A percentile compares a stretch with the other conserved stretches of the same genome.
phyloP scores from a whole-genome alignment of 2,329 filamentous ascomycete species.

The Pyrenophora teres region DNA sequence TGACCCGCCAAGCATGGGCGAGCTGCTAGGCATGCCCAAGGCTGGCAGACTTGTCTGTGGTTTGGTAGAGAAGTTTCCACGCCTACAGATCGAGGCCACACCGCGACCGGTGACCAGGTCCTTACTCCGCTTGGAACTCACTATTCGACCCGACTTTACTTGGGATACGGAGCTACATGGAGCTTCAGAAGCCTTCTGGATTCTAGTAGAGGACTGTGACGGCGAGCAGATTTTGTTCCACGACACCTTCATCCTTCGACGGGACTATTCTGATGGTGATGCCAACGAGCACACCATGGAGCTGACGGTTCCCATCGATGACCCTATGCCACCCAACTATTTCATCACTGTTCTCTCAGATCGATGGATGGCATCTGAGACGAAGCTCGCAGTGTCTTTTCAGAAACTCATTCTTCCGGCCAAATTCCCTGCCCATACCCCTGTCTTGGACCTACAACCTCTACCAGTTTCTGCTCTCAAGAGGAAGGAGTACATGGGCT shows the following conservation, averaged over 20 bases:
- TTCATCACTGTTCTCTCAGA: slow-evolving; percentile 95
- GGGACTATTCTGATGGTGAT: slow-evolving; percentile 83
- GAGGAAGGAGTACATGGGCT: slow-evolving; percentile 74
- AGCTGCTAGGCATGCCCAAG: slow-evolving; percentile 87
- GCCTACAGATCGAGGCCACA: slow-evolving; percentile 88
- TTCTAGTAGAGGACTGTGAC: slow-evolving; percentile 95
- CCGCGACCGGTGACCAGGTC: slow-evolving; percentile 94
- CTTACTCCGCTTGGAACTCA: slow-evolving; percentile 86
- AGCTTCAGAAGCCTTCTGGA: slow-evolving; percentile 91
- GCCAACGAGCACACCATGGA: slow-evolving; percentile 93
- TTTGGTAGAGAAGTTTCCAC: slow-evolving; percentile 88
- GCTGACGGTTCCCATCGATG: slow-evolving; percentile 93
- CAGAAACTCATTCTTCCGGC: slow-evolving; percentile 93
- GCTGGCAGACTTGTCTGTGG: slow-evolving; percentile 84
- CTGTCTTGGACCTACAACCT: slow-evolving; percentile 87
- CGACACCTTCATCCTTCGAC: slow-evolving; percentile 89
- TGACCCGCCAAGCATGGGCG: slow-evolving; percentile 94
- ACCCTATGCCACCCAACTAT: slow-evolving; percentile 98
- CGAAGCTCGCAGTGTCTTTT: slow-evolving; percentile 89
- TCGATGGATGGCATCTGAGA: slow-evolving; percentile 98
- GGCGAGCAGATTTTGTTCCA: slow-evolving; percentile 95
- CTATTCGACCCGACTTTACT: slow-evolving; percentile 90
- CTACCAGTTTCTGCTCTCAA: slow-evolving; percentile 89
- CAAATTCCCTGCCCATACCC: slow-evolving; percentile 93
- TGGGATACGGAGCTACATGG: slow-evolving; percentile 94